Evolutionary conservation across 129 eudicot species (phyloP).

Genomic region (Deinandra increscens): DNA sequence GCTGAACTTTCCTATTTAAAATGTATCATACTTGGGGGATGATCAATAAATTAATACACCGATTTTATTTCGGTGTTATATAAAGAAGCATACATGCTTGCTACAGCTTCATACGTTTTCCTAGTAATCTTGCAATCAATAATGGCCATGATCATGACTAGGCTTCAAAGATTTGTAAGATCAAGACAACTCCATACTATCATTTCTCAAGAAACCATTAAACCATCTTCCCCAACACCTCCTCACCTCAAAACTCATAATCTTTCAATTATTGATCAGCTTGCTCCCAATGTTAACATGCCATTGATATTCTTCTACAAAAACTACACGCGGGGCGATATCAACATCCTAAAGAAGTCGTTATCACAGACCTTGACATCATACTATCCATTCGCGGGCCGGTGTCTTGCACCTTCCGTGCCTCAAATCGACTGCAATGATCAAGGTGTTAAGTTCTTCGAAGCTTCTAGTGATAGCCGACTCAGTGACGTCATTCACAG

Average conservation of each 20-base stretch:
- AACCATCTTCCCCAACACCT: conserved; percentile 34
- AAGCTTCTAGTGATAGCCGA: conserved; percentile 8
- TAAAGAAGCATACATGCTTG: background rate
- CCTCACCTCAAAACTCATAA: conserved; percentile 26
- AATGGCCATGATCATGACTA: conserved; percentile 3
- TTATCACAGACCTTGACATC: conserved; percentile 23
- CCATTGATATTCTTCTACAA: conserved; percentile 25
- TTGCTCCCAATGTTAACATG: conserved; percentile 8
- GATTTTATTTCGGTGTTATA: background rate
- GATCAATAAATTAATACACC: too few relatives aligned
- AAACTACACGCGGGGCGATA: background rate
- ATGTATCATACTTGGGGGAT: too few relatives aligned
- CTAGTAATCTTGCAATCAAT: background rate
- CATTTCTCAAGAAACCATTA: conserved; percentile 26
- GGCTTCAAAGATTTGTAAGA: background rate
- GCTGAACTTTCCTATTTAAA: too few relatives aligned
- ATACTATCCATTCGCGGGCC: conserved; percentile 31
- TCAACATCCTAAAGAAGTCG: conserved; percentile 17
- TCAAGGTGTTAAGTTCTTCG: conserved; percentile 16
- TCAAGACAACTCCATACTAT: conserved; percentile 14
- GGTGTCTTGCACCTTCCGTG: background rate
- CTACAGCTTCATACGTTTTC: background rate
- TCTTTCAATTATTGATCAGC: conserved; percentile 23
- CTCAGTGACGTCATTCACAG: background rate
- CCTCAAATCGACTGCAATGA: conserved; percentile 27